Percentiles rank a stretch among this genome's conserved stretches.
phyloP scores from a whole-genome alignment of 2,329 filamentous ascomycete genomes.

The Colletotrichum musicola region DNA sequence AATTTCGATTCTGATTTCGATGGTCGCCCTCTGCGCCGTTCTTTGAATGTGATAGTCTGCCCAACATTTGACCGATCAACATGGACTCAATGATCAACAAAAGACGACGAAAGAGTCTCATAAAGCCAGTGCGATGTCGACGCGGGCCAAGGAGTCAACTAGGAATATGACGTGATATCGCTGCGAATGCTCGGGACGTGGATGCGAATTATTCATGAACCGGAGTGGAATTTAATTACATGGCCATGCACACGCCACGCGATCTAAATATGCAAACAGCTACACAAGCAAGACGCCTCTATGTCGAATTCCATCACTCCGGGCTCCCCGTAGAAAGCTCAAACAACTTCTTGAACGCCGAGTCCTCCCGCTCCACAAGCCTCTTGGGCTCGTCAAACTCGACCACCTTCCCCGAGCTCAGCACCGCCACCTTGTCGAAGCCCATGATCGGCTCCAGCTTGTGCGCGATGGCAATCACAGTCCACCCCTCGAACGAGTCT shows the following conservation, averaged over 20 bases:
- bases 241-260: too few species aligned
- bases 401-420: constrained; percentile 61
- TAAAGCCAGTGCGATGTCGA: too few species aligned
- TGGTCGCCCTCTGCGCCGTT: too few species aligned
- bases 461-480: constrained; percentile 55
- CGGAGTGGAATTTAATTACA: neutral
- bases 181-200: too few species aligned
- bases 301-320: neutral
- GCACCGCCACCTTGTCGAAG: constrained; percentile 63
- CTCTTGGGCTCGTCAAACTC: constrained; percentile 47
- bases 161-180: too few species aligned
- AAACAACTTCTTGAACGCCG: neutral
- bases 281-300: neutral
- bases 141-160: too few species aligned
- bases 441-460: constrained; percentile 54
- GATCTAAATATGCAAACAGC: neutral
- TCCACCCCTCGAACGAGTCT: constrained; percentile 51
- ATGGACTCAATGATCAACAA: too few species aligned
- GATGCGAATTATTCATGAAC: too few species aligned
- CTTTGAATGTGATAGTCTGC: too few species aligned
- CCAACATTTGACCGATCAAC: too few species aligned
- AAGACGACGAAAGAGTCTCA: too few species aligned
- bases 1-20: too few species aligned
- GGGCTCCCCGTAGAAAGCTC: neutral
- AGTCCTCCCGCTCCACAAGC: constrained; percentile 6